These are phyloP conservation scores for Gloeophyllum trabeum DNA, from an alignment of 768 basidiomycete genomes.

Conservation along the genomic window DNA sequence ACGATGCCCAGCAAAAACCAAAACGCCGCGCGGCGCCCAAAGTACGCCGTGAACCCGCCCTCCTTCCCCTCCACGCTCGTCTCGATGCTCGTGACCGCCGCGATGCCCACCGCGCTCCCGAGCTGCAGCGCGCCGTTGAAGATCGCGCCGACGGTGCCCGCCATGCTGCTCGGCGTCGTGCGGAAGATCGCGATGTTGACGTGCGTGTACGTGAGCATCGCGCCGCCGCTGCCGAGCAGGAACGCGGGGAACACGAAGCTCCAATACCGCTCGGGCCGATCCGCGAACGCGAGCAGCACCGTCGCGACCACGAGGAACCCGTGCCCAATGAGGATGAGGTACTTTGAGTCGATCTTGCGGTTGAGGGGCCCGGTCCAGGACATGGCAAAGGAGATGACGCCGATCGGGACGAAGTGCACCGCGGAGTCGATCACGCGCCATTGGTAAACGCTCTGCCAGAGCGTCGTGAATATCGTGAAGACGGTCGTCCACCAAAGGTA, in stretches of 20 bases:
- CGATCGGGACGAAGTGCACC: constrained; percentile 13
- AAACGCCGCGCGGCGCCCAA: constrained; percentile 10
- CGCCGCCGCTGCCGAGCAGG: constrained; percentile 26
- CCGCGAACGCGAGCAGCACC: background rate
- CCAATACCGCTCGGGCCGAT: constrained; percentile 22
- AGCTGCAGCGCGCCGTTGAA: constrained; percentile 34
- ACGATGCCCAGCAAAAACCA: constrained; percentile 30
- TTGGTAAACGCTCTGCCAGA: constrained; percentile 29
- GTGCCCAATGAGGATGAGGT: background rate
- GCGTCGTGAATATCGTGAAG: constrained; percentile 21
- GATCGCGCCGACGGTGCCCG: constrained; percentile 39
- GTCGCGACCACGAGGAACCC: background rate
- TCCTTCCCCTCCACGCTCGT: constrained; percentile 22
- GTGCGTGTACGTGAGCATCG: constrained; percentile 25
- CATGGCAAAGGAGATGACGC: background rate
- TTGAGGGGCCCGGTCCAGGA: background rate
- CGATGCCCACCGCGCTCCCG: constrained; percentile 31
- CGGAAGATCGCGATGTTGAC: constrained; percentile 33
- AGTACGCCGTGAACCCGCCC: constrained; percentile 5
- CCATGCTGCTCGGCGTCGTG: constrained; percentile 24
- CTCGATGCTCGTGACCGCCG: constrained; percentile 30
- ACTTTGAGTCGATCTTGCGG: background rate
- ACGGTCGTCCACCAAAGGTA: constrained; percentile 30
- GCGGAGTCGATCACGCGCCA: constrained; percentile 29
- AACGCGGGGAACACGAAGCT: constrained; percentile 30